These are phyloP conservation scores for Urostyla sp. DNA, from an alignment of 73 alveolate species.

Conservation along the genomic window DNA sequence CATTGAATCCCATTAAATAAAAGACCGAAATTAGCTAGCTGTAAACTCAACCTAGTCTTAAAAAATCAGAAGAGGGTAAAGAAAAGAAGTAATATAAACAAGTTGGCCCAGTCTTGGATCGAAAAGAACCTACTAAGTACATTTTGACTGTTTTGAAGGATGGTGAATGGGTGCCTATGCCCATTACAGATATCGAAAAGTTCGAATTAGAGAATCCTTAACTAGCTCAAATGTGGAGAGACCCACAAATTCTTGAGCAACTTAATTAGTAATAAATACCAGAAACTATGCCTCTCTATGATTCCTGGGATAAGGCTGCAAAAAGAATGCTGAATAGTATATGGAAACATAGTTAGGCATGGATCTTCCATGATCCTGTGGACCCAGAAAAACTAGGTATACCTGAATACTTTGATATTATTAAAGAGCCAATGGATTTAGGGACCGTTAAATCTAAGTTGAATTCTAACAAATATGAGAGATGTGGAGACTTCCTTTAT, in stretches of 20 bases:
- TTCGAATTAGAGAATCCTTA: conserved; percentile 80
- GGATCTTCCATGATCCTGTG: conserved; percentile 88
- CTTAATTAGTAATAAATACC: conserved; percentile 70
- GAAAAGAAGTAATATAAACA: no score
- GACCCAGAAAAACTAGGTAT: conserved; percentile 84
- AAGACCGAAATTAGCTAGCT: not conserved
- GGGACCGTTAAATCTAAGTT: conserved; percentile 83
- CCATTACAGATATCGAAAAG: conserved; percentile 72
- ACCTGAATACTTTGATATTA: conserved; percentile 79
- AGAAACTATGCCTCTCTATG: conserved; percentile 78
- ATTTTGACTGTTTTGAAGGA: conserved; percentile 52
- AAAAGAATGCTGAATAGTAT: conserved; percentile 74
- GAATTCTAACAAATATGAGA: conserved; percentile 69
- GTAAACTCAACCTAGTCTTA: no score
- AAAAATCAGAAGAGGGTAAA: no score
- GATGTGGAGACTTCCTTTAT: conserved; percentile 75
- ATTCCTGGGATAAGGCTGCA: conserved; percentile 93
- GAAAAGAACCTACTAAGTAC: conserved; percentile 22
- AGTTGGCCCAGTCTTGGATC: not conserved
- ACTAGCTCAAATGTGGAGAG: conserved; percentile 75
- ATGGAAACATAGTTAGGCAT: conserved; percentile 82
- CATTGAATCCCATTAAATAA: not conserved
- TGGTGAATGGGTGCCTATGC: conserved; percentile 78
- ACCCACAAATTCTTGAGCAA: conserved; percentile 72
- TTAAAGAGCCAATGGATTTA: conserved; percentile 92